Conservation (phyloP, 2,329 filamentous ascomycete genomes). For the Ascochyta pisi region DNA sequence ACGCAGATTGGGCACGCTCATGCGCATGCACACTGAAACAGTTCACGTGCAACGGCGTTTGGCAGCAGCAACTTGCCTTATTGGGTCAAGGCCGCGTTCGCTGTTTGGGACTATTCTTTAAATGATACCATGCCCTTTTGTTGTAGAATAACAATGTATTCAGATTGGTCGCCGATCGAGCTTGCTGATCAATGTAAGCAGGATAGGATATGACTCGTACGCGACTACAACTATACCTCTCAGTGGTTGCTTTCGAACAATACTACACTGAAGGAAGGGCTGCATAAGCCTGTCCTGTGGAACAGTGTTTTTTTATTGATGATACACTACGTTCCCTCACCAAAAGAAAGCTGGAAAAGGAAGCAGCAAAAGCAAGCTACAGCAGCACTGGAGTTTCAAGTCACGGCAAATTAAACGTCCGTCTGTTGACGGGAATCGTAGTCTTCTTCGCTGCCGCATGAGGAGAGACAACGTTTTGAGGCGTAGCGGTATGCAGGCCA, state of each 20-base stretch:
- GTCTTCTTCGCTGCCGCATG: not conserved
- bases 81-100: not conserved
- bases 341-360: conserved; percentile 3
- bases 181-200: not conserved
- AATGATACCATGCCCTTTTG: conserved; percentile 14
- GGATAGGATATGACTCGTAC: not conserved
- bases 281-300: not conserved
- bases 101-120: not conserved
- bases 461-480: not conserved
- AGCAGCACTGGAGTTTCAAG: not conserved
- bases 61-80: not conserved
- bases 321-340: not conserved
- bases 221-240: not conserved
- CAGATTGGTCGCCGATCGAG: not conserved
- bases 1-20: conserved; percentile 74
- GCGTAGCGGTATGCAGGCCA: not conserved
- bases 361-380: conserved; percentile 1
- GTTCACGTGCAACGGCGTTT: not conserved
- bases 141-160: conserved; percentile 15
- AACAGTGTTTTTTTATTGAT: not conserved
- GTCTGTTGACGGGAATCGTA: not conserved
- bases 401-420: not conserved
- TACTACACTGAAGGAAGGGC: not conserved
- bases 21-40: conserved; percentile 58
- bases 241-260: not conserved